These are phyloP conservation scores for Aristolochia californica DNA, from an alignment of 164 flowering plant species.

Conservation along the genomic window DNA sequence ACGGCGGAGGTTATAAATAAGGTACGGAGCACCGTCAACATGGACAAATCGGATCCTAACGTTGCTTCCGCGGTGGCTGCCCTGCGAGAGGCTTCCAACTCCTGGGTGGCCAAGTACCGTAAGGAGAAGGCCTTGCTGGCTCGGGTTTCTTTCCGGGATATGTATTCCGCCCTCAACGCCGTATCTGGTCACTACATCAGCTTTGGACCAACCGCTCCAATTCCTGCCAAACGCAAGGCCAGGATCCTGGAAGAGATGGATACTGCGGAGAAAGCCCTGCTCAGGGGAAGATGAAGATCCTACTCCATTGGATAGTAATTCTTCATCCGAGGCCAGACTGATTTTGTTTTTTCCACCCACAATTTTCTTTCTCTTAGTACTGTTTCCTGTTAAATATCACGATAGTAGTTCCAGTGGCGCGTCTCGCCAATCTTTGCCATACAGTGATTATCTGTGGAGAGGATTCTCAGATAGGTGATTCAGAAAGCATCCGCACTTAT, in stretches of 20 bases:
- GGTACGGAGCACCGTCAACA: conserved; percentile 53
- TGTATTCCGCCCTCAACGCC: conserved; percentile 89
- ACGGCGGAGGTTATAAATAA: conserved; percentile 68
- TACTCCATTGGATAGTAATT: no score
- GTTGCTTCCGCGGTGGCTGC: conserved; percentile 67
- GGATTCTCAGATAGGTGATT: no score
- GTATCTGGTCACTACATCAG: conserved; percentile 93
- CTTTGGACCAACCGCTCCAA: conserved; percentile 90
- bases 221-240: conserved; percentile 81
- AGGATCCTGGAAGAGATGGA: conserved; percentile 94
- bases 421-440: no score
- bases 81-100: conserved; percentile 63
- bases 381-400: no score
- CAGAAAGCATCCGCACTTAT: no score
- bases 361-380: no score
- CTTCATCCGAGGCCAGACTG: no score
- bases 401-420: no score
- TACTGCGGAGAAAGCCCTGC: conserved; percentile 81
- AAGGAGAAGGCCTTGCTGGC: conserved; percentile 74
- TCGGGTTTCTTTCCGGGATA: conserved; percentile 71
- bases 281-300: conserved; percentile 36
- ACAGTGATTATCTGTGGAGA: no score
- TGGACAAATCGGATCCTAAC: conserved; percentile 65
- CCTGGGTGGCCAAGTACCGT: conserved; percentile 97
- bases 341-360: no score